A percentile compares a stretch with the other conserved stretches of the same genome.
Evolutionary conservation across 1,284 basidiomycete genomes (phyloP).

Genomic region (Rhodofomes roseus): DNA sequence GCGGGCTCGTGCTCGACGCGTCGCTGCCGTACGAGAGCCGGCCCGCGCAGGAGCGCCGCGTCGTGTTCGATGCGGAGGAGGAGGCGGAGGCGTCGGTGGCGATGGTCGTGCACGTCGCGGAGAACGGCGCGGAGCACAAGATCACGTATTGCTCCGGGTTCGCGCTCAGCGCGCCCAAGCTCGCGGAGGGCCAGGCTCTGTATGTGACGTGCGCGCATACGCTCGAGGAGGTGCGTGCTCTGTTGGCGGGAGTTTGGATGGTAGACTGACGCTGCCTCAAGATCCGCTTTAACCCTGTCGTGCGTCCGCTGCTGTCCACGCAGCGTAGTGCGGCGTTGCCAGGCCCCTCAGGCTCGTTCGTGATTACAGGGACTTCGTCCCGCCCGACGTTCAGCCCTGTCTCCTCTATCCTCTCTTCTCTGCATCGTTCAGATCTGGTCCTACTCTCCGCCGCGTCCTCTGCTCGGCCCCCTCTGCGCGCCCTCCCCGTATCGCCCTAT

Average conservation of each 20-base stretch:
- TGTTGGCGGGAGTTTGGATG: neutral
- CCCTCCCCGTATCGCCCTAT: constrained; percentile 68
- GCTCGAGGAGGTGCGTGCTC: constrained; percentile 49
- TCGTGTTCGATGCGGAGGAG: constrained; percentile 25
- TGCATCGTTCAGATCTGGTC: constrained; percentile 60
- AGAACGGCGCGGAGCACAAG: constrained; percentile 39
- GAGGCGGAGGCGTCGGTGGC: constrained; percentile 37
- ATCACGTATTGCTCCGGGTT: constrained; percentile 65
- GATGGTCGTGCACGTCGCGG: constrained; percentile 57
- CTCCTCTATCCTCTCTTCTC: constrained; percentile 47
- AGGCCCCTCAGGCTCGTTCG: constrained; percentile 41
- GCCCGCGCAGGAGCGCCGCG: constrained; percentile 33
- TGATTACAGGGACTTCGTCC: constrained; percentile 29
- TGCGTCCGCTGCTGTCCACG: constrained; percentile 9
- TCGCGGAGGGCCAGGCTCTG: constrained; percentile 33
- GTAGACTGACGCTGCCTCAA: constrained; percentile 15
- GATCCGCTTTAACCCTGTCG: constrained; percentile 37
- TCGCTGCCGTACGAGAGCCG: constrained; percentile 50
- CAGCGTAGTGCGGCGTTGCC: constrained; percentile 17
- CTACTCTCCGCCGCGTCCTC: constrained; percentile 33
- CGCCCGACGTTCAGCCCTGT: constrained; percentile 40
- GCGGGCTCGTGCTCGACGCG: constrained; percentile 40
- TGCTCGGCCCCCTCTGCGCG: constrained; percentile 28
- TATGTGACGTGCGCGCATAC: constrained; percentile 69
- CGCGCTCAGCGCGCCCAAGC: constrained; percentile 37